These are phyloP conservation scores for Gonium pectorale DNA, from an alignment of 139 green algal genomes.

Conservation along the genomic window DNA sequence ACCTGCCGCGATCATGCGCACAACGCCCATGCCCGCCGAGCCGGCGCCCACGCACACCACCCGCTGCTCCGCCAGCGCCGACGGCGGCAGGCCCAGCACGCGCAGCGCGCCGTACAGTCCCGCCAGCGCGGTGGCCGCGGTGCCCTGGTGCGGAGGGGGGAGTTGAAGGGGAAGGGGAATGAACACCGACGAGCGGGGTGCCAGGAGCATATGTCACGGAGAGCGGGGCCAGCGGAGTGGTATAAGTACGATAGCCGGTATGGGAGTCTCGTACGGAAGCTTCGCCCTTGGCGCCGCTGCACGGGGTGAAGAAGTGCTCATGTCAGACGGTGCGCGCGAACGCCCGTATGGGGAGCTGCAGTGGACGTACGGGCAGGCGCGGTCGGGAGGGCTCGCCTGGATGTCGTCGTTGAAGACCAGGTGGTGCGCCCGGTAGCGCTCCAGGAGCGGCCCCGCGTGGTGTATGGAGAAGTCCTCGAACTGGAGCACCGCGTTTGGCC, in stretches of 20 bases:
- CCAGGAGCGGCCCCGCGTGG: conserved; percentile 77
- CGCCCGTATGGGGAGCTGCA: too few relatives aligned
- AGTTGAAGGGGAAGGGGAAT: too few relatives aligned
- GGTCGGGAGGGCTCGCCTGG: conserved; percentile 58
- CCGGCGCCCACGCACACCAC: conserved; percentile 82
- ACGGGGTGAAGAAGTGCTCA: too few relatives aligned
- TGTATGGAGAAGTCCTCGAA: conserved; percentile 95
- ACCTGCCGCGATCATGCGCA: conserved; percentile 74
- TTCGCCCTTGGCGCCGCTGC: too few relatives aligned
- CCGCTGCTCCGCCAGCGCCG: conserved; percentile 72
- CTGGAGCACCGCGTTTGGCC: conserved; percentile 84
- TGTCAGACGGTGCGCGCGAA: too few relatives aligned
- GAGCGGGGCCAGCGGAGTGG: too few relatives aligned
- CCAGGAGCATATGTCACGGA: too few relatives aligned
- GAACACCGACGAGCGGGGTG: too few relatives aligned
- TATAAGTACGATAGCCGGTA: too few relatives aligned
- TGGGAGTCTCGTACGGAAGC: too few relatives aligned
- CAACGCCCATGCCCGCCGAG: conserved; percentile 71
- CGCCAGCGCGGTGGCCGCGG: conserved; percentile 72
- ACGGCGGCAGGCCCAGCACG: conserved; percentile 45
- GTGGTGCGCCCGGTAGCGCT: conserved; percentile 64
- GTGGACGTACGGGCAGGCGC: too few relatives aligned
- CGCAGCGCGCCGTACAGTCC: conserved; percentile 66
- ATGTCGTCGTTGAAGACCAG: conserved; percentile 97
- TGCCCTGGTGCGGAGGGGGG: too few relatives aligned